These are phyloP conservation scores for Emericellopsis atlantica DNA, from an alignment of 2,329 filamentous ascomycete genomes.

Conservation along the genomic window DNA sequence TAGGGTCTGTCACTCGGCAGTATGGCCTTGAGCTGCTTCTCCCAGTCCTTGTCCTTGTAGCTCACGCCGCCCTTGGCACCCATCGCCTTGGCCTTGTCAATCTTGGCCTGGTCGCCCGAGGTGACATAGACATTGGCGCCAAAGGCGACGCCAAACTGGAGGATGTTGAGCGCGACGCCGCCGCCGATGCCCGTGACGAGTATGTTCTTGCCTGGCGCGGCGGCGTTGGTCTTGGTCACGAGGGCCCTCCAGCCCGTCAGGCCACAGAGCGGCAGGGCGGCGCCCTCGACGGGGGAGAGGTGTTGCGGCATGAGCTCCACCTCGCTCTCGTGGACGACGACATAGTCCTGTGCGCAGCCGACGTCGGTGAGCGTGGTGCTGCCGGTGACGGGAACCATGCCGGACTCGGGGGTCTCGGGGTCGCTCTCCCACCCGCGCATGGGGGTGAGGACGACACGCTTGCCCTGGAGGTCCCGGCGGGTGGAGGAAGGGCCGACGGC, in stretches of 20 bases:
- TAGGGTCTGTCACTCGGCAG: conserved; percentile 55
- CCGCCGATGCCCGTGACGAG: conserved; percentile 87
- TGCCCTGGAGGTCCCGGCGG: conserved; percentile 29
- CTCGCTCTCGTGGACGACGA: conserved; percentile 57
- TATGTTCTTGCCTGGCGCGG: conserved; percentile 54
- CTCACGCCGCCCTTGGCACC: conserved; percentile 73
- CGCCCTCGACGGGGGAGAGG: conserved; percentile 60
- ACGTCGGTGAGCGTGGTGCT: conserved; percentile 46
- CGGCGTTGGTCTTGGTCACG: conserved; percentile 61
- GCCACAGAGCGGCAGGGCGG: conserved; percentile 74
- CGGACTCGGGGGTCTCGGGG: conserved; percentile 60
- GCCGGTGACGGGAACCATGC: conserved; percentile 48
- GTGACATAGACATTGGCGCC: conserved; percentile 76
- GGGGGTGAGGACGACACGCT: conserved; percentile 68
- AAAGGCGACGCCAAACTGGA: conserved; percentile 66
- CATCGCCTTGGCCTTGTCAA: conserved; percentile 55
- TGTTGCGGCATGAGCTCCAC: conserved; percentile 67
- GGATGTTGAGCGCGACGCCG: conserved; percentile 71
- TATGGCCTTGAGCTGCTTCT: conserved; percentile 54
- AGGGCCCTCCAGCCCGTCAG: conserved; percentile 82
- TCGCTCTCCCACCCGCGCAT: conserved; percentile 63
- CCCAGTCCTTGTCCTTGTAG: conserved; percentile 73
- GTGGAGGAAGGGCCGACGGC: conserved; percentile 39
- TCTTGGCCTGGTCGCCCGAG: conserved; percentile 61
- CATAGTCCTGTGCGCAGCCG: conserved; percentile 65